Base-by-base conservation (phyloP, 176 grass and related monocot species). In the Phoenix dactylifera region DNA sequence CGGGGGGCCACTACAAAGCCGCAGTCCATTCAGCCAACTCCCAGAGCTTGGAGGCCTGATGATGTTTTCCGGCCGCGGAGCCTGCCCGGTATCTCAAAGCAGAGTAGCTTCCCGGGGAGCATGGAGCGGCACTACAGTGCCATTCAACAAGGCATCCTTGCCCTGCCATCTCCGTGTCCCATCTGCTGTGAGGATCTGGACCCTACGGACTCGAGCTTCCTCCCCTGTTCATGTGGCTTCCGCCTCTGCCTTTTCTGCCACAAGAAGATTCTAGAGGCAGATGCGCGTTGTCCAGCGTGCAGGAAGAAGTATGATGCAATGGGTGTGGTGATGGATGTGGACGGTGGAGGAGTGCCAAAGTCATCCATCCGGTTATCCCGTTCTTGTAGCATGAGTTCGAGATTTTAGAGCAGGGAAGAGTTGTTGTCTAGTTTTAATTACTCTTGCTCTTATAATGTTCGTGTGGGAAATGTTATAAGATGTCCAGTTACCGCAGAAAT, bases 181-280 rank as follows among this genome's bases (percentile, higher is more conserved):
- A 68, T 68, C 18, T 68, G 65, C 52, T 68, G 5, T 23, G 65
- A 68, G 52, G 65, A 68, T 7, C 28, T 68, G 26, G 65, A 68
- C 29, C 28, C 51, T 5, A 68, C 65, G 1, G 65, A 68, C 18
- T 55, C 52, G 6, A 68, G 65, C 18, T 68, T 68, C 28, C 52
- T 68, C 51, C 65, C 65, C 15, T 68, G 65, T 68, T 68, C 52
- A 6, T 68, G 65, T 56, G 65, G 65, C 5, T 68, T 56, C 25
- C 65, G 52, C 3, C 51, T 67, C 24, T 68, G 65, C 51, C 65
- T 68, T 14, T 68, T 68, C 65, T 68, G 65, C n/a, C 51, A 68
- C 26, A 68, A 68, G 14, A 54, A 18, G 50, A 68, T 68, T 39
- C 52, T 68, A 18, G 65, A 68, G 65, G 26, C 51, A 18, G 65